phyloP scores from a whole-genome alignment of 441 rosid genomes.

The Euphorbia schlechtendalii region DNA sequence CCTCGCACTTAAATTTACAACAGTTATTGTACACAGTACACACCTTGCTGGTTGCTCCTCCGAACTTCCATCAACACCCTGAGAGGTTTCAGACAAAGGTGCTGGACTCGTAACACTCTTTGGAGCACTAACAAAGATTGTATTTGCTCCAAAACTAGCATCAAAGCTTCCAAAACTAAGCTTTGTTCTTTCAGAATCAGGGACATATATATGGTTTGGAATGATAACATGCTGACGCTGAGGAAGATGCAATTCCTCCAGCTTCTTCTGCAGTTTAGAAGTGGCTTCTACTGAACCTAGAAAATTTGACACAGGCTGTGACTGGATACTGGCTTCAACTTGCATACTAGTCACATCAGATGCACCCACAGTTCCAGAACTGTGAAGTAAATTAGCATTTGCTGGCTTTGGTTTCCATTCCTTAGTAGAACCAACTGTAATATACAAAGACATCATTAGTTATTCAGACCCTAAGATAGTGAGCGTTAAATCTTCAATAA shows the following conservation, averaged over 20 bases:
- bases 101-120: slow-evolving; percentile 68
- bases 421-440: slow-evolving; percentile 51
- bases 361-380: slow-evolving; percentile 43
- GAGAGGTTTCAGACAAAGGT: slow-evolving; percentile 55
- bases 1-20: slow-evolving; percentile 9
- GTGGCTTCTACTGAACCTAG: slow-evolving; percentile 52
- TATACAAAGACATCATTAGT: slow-evolving; percentile 21
- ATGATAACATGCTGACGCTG: slow-evolving; percentile 83
- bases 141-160: slow-evolving; percentile 57
- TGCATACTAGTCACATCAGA: slow-evolving; percentile 39
- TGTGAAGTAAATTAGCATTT: slow-evolving; percentile 41
- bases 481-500: background rate
- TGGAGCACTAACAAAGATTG: slow-evolving; percentile 30
- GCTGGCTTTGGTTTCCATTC: slow-evolving; percentile 95
- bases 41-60: slow-evolving; percentile 64
- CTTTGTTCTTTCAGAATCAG: slow-evolving; percentile 83
- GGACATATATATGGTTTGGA: slow-evolving; percentile 86
- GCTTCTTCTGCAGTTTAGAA: slow-evolving; percentile 61
- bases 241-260: slow-evolving; percentile 67
- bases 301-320: slow-evolving; percentile 32
- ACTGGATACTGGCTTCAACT: slow-evolving; percentile 38
- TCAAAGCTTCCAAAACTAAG: slow-evolving; percentile 95
- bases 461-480: slow-evolving; percentile 12
- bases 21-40: slow-evolving; percentile 26
- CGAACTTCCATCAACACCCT: slow-evolving; percentile 45